Conservation (phyloP, 345 rosid species). For the Psidium guajava region DNA sequence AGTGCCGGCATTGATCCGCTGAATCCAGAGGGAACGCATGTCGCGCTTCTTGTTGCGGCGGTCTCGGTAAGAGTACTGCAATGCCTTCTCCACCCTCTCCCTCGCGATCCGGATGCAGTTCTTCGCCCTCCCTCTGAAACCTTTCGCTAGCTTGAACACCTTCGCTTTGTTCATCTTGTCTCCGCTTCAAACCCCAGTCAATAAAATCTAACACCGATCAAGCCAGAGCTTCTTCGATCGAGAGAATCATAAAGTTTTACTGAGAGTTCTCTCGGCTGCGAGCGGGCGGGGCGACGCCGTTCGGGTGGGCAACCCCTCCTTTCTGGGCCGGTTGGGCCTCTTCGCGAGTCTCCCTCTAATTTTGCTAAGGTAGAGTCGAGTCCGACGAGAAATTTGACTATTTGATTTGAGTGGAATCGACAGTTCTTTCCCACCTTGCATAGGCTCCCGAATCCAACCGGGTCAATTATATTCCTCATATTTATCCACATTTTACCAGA, state of each 20-base stretch:
- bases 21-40: constrained; percentile 95
- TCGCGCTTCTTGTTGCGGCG: constrained; percentile 94
- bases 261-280: neutral
- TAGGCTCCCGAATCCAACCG: neutral
- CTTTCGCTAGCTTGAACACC: constrained; percentile 78
- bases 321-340: neutral
- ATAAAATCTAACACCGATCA: neutral
- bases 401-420: neutral
- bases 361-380: neutral
- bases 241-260: neutral
- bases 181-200: neutral
- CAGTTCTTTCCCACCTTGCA: neutral
- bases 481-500: neutral
- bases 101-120: constrained; percentile 86
- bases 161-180: constrained; percentile 75
- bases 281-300: neutral
- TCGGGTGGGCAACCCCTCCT: neutral
- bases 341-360: neutral
- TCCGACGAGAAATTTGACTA: neutral
- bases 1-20: constrained; percentile 87
- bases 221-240: neutral
- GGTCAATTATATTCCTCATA: neutral
- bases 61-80: constrained; percentile 89
- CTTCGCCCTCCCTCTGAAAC: constrained; percentile 92
- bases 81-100: constrained; percentile 94